Evolutionary conservation across 768 basidiomycete genomes (phyloP), one percentile per base, ranked within the genome.

Genomic region (Tulasnella sp.): DNA sequence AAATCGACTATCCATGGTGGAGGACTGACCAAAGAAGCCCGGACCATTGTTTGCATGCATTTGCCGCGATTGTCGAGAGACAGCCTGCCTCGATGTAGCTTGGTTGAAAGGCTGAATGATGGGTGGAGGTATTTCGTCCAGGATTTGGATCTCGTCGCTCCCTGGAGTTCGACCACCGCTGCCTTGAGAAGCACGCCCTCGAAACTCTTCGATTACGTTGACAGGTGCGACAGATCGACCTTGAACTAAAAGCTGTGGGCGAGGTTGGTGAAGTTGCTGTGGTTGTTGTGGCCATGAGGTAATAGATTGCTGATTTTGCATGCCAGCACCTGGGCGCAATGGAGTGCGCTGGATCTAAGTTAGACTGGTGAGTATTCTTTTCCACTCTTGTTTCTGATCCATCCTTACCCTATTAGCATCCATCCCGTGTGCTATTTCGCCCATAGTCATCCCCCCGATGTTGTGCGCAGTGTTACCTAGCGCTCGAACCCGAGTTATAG

Each of bases 381-480:
- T 39, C 19, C 44, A 52, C 32, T 47, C 68, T 17, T 5, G 34
- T 32, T 22, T 69, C 67, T 76, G 81, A 66, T 79, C 5, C 17
- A 6, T 5, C 0, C 71, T 63, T 62, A 89, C 91, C 74, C 88
- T 86, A 72, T 80, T 85, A 6, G 84, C 83, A 76, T 90, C 87
- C 87, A 91, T 88, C 26, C 86, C 86, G 6, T 85, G 87, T 2
- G 88, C 83, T 14, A 89, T 85, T 35, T 83, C 83, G 36, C 83
- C 86, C 8, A 89, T 76, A 75, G 86, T 85, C 40, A 85, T 78
- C 44, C 76, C 77, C 75, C 72, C 29, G 77, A 78, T 34, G 40
- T 32, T 36, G 9, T 59, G 52, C 5, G 66, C 72, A 36, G 26
- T 36, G n/a, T 26, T 32, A 1, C 71, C 71, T 26, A 64, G 2